Percentiles rank a stretch among this genome's conserved stretches.
Evolutionary conservation across 345 rosid genomes (phyloP).

Genomic region (Turritis glabra): DNA sequence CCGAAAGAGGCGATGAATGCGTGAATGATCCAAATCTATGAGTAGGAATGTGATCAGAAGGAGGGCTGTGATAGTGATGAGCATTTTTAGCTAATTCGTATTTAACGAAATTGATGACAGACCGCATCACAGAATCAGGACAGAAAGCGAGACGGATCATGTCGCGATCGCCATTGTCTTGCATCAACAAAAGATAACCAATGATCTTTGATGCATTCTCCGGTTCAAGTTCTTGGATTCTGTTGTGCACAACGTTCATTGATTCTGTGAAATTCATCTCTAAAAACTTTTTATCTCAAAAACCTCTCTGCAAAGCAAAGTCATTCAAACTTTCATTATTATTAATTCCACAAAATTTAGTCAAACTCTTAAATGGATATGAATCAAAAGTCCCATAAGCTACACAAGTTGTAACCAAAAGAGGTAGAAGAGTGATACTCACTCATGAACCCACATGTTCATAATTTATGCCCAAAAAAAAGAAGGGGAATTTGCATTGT

Average conservation of each 20-base stretch:
- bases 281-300: slow-evolving; percentile 15
- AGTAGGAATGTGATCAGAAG: slow-evolving; percentile 39
- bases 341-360: not conserved
- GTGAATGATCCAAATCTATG: slow-evolving; percentile 17
- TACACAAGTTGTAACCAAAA: slow-evolving; percentile 24
- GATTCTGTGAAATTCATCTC: slow-evolving; percentile 84
- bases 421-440: slow-evolving; percentile 25
- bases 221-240: slow-evolving; percentile 85
- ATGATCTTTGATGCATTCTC: slow-evolving; percentile 81
- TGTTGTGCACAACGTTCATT: slow-evolving; percentile 68
- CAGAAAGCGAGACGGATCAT: slow-evolving; percentile 90
- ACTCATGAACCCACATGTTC: slow-evolving; percentile 31
- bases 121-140: slow-evolving; percentile 62
- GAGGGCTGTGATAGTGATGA: slow-evolving; percentile 21
- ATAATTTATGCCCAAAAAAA: not conserved
- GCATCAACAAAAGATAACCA: slow-evolving; percentile 71
- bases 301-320: slow-evolving; percentile 35
- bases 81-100: slow-evolving; percentile 45
- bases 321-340: not conserved
- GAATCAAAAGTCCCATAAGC: slow-evolving; percentile 14
- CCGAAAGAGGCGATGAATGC: not conserved
- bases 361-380: slow-evolving; percentile 22
- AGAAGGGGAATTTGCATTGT: not conserved
- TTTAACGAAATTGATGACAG: slow-evolving; percentile 67
- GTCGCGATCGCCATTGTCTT: slow-evolving; percentile 69